Conservation (phyloP, 2,329 filamentous ascomycete genomes). For the Claviceps sp. region DNA sequence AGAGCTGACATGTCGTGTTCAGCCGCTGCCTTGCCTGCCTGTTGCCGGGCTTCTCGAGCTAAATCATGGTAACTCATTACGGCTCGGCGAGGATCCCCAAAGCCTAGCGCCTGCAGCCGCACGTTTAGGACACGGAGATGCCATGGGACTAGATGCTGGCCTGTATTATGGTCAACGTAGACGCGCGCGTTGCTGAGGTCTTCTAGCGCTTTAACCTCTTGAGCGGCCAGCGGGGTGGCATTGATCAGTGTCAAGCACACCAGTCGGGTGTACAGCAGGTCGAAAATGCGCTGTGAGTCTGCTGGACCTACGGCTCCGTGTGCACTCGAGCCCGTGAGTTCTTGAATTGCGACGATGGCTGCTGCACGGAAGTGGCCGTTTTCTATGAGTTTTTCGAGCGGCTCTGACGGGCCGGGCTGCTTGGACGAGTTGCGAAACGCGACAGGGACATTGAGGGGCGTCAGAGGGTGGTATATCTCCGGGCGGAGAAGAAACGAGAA, state of each 20-base stretch:
- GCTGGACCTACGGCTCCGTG: conserved; percentile 32
- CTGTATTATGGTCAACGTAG: conserved; percentile 42
- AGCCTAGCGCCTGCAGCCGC: conserved; percentile 72
- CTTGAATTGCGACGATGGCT: conserved; percentile 52
- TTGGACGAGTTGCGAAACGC: conserved; percentile 58
- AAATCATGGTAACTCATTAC: conserved; percentile 89
- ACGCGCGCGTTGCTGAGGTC: conserved; percentile 42
- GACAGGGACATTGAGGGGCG: conserved; percentile 43
- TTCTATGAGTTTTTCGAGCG: conserved; percentile 54
- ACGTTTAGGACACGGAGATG: conserved; percentile 71
- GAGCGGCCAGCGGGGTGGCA: conserved; percentile 53
- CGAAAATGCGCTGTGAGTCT: conserved; percentile 56
- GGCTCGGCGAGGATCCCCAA: conserved; percentile 68
- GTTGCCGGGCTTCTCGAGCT: conserved; percentile 58
- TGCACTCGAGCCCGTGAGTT: conserved; percentile 38
- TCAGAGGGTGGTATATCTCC: conserved; percentile 72
- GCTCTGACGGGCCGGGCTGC: conserved; percentile 47
- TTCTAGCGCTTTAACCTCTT: conserved; percentile 51
- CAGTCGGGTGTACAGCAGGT: conserved; percentile 67
- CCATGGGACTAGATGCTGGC: conserved; percentile 69
- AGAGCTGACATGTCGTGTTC: conserved; percentile 39
- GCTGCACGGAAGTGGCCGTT: conserved; percentile 70
- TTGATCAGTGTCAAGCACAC: conserved; percentile 72
- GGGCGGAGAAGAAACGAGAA: conserved; percentile 70
- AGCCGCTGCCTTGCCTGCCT: conserved; percentile 34